A percentile compares a stretch with the other conserved stretches of the same genome.
Evolutionary conservation across 2,329 filamentous ascomycete species (phyloP).

Genomic region (Helicocarpus griseus): DNA sequence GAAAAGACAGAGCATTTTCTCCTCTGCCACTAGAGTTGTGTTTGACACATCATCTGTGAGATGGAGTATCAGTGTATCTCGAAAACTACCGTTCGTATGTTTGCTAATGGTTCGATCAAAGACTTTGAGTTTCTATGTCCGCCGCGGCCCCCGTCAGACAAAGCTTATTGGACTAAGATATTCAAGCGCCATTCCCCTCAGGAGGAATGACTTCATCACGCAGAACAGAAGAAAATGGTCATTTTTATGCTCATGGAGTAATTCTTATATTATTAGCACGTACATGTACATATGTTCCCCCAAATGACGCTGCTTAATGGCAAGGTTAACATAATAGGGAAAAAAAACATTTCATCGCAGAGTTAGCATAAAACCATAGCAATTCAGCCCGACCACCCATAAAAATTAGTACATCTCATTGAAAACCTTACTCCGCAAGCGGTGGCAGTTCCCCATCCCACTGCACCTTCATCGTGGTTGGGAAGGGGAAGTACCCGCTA

Average conservation of each 20-base stretch:
- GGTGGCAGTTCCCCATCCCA: conserved; percentile 32
- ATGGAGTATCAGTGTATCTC: not conserved
- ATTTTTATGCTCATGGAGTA: not conserved
- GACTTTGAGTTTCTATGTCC: not conserved
- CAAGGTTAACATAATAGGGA: not conserved
- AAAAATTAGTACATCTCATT: too few species aligned
- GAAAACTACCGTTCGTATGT: not conserved
- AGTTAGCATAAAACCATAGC: not conserved
- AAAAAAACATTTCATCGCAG: not conserved
- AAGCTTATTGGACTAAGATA: too few species aligned
- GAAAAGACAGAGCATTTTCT: too few species aligned
- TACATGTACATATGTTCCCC: too few species aligned
- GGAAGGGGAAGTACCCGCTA: conserved; percentile 34
- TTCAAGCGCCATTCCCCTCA: not conserved
- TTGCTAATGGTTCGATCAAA: not conserved
- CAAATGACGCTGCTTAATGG: too few species aligned
- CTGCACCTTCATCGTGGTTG: conserved; percentile 34
- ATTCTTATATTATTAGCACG: too few species aligned
- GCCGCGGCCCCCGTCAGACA: too few species aligned
- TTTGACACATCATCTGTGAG: conserved; percentile 1
- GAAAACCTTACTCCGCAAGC: not conserved
- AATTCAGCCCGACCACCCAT: not conserved
- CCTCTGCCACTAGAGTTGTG: not conserved
- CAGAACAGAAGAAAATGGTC: too few species aligned
- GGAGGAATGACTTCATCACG: not conserved